Conservation (phyloP, 2,329 filamentous ascomycete genomes). For the Fusarium sp. region DNA sequence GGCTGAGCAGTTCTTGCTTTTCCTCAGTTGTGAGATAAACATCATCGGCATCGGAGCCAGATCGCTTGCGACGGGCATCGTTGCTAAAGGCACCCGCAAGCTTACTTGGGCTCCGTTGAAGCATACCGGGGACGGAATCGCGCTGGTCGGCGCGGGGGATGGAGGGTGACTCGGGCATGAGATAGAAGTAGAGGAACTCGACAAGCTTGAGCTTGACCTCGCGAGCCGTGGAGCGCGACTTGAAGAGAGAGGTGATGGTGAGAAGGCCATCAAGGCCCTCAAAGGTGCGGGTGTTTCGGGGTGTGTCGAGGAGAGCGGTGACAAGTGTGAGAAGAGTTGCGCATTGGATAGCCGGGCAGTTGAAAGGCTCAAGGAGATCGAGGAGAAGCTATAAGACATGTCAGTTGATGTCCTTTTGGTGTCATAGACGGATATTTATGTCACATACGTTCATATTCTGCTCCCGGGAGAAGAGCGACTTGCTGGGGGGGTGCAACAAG, state of each 20-base stretch:
- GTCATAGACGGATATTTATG: background rate
- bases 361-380: conserved; percentile 91
- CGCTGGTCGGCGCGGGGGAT: conserved; percentile 63
- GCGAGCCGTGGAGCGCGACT: conserved; percentile 83
- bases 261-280: conserved; percentile 92
- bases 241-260: conserved; percentile 93
- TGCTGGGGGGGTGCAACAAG: conserved; percentile 89
- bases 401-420: conserved; percentile 19
- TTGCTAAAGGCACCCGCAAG: conserved; percentile 67
- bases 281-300: conserved; percentile 90
- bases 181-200: conserved; percentile 98
- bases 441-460: conserved; percentile 88
- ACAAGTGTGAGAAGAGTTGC: conserved; percentile 91
- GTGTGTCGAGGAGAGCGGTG: conserved; percentile 86
- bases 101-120: conserved; percentile 78
- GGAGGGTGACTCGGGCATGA: conserved; percentile 87
- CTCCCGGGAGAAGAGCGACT: conserved; percentile 87
- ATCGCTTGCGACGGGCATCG: conserved; percentile 49
- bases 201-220: conserved; percentile 96
- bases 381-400: conserved; percentile 74
- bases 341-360: conserved; percentile 92
- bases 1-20: conserved; percentile 83
- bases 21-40: conserved; percentile 74
- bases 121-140: conserved; percentile 62
- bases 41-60: conserved; percentile 49